phyloP scores from a whole-genome alignment of 192 early-diverging fungal genomes.

The Backusella liffmaniae region DNA sequence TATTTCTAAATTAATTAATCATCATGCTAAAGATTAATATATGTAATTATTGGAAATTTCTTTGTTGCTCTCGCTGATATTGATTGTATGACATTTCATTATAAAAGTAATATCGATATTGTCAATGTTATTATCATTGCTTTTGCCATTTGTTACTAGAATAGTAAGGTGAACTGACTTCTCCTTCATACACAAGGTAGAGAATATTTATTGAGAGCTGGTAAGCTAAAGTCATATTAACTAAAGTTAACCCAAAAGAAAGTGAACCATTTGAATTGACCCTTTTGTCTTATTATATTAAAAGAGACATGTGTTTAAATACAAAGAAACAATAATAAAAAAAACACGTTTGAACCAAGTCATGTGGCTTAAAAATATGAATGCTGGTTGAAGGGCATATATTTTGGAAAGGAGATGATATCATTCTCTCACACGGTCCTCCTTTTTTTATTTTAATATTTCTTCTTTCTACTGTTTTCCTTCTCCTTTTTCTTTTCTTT shows the following conservation, averaged over 20 bases:
- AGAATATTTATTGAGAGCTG: neutral
- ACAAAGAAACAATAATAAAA: neutral
- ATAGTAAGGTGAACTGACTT: neutral
- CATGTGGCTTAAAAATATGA: slow-evolving; percentile 1
- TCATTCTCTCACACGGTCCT: neutral
- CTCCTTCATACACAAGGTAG: neutral
- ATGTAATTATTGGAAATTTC: neutral
- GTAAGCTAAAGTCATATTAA: neutral
- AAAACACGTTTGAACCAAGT: slow-evolving; percentile 4
- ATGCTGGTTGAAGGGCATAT: neutral
- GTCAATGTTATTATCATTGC: neutral
- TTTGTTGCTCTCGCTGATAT: neutral
- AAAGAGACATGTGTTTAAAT: neutral
- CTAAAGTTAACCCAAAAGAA: neutral
- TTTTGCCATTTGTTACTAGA: neutral
- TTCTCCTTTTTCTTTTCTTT: slow-evolving; percentile 9
- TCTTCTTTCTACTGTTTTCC: slow-evolving; percentile 5
- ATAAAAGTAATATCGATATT: neutral
- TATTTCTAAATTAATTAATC: neutral
- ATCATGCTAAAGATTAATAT: neutral
- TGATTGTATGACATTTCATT: neutral
- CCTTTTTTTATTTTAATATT: slow-evolving; percentile 9
- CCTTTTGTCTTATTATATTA: neutral
- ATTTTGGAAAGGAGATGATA: slow-evolving; percentile 2
- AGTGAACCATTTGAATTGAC: neutral